phyloP scores from a whole-genome alignment of 257 asterid species.

The Euphrasia confusa region DNA sequence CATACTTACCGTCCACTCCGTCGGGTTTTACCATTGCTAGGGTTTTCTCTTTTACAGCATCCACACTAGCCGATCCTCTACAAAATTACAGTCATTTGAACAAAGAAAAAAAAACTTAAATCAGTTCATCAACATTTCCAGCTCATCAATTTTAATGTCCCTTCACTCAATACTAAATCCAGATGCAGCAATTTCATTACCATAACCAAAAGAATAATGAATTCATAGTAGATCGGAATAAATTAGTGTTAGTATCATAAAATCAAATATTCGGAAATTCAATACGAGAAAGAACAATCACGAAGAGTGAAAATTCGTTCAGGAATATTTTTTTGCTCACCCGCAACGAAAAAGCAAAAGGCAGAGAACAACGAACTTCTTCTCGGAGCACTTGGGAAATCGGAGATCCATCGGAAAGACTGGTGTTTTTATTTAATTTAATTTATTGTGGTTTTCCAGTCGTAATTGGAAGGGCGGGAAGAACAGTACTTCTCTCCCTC shows the following conservation, averaged over 20 bases:
- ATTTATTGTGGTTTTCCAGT: neutral
- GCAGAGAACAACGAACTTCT: conserved; percentile 29
- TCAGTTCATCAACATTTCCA: neutral
- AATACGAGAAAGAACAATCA: neutral
- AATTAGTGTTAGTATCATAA: too few species aligned
- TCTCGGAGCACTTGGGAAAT: conserved; percentile 22
- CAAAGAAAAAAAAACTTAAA: neutral
- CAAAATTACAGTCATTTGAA: neutral
- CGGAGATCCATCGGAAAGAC: conserved; percentile 30
- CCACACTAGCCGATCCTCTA: conserved; percentile 38
- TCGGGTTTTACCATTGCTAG: conserved; percentile 85
- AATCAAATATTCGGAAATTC: neutral
- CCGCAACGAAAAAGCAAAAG: conserved; percentile 32
- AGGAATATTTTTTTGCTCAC: conserved; percentile 28
- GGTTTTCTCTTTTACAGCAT: conserved; percentile 43
- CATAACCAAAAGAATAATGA: conserved; percentile 6
- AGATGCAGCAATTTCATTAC: neutral
- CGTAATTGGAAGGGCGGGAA: conserved; percentile 25
- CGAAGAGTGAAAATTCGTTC: neutral
- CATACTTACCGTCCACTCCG: conserved; percentile 61
- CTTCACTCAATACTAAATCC: conserved; percentile 6
- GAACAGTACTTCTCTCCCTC: neutral
- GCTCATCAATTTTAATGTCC: neutral
- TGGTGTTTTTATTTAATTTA: neutral
- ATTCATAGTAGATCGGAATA: neutral